Evolutionary conservation across 768 basidiomycete species (phyloP).

Genomic region (Lepiota subincarnata): DNA sequence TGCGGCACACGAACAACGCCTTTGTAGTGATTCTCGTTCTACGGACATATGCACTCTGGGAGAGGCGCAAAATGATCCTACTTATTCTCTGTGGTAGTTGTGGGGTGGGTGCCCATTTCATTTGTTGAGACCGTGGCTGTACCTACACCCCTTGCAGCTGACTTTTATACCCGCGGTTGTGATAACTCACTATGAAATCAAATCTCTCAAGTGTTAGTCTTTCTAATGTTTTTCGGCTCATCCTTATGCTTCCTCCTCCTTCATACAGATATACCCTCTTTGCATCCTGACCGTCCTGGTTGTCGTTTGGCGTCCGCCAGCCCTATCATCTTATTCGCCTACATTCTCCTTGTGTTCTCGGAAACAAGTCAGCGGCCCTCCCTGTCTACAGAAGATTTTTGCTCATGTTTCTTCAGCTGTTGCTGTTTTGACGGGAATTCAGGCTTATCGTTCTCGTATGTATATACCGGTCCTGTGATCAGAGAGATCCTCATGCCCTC

Average conservation of each 20-base stretch:
- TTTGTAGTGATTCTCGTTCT: constrained; percentile 33
- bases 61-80: constrained; percentile 29
- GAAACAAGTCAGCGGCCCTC: constrained; percentile 34
- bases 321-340: constrained; percentile 34
- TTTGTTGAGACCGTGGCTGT: not conserved
- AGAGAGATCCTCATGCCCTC: not conserved
- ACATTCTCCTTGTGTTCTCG: constrained; percentile 32
- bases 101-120: constrained; percentile 10
- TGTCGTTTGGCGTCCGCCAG: constrained; percentile 30
- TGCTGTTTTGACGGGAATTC: constrained; percentile 32
- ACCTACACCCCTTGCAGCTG: constrained; percentile 17
- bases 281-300: constrained; percentile 20
- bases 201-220: constrained; percentile 30
- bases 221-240: not conserved
- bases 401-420: constrained; percentile 25
- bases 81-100: constrained; percentile 26
- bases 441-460: constrained; percentile 36
- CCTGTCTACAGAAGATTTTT: not conserved
- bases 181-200: constrained; percentile 29
- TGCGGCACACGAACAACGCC: not conserved
- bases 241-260: not conserved
- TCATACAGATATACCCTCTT: constrained; percentile 14
- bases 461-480: not conserved
- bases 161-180: constrained; percentile 27
- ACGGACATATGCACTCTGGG: constrained; percentile 44